A percentile compares a stretch with the other conserved stretches of the same genome.
Evolutionary conservation across 495 filamentous ascomycete genomes (phyloP).

Genomic region (Acidiella bohemica): DNA sequence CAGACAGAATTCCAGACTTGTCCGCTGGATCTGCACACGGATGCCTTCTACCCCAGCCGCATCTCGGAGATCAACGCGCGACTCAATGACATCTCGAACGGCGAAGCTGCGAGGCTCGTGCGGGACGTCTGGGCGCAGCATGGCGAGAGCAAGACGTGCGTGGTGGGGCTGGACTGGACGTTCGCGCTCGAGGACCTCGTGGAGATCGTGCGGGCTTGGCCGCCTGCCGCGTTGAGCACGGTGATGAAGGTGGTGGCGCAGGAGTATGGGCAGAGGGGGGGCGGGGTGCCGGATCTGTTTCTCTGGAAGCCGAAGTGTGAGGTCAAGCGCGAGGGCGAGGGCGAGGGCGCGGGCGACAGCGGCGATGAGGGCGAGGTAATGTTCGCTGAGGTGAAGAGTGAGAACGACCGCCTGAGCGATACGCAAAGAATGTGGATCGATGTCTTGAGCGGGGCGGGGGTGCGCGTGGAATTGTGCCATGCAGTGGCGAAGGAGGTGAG

Average conservation of each 20-base stretch:
- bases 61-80: constrained; percentile 82
- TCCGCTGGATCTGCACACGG: constrained; percentile 83
- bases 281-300: constrained; percentile 86
- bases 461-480: constrained; percentile 79
- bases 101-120: constrained; percentile 49
- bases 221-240: constrained; percentile 61
- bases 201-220: constrained; percentile 70
- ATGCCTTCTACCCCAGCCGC: constrained; percentile 78
- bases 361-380: constrained; percentile 59
- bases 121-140: constrained; percentile 51
- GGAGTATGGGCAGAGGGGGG: constrained; percentile 75
- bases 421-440: constrained; percentile 95
- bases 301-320: constrained; percentile 49
- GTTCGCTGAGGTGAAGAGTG: constrained; percentile 87
- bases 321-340: not conserved
- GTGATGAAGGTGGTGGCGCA: constrained; percentile 89
- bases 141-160: constrained; percentile 56
- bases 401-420: constrained; percentile 92
- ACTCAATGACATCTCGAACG: constrained; percentile 56
- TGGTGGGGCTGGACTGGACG: constrained; percentile 83
- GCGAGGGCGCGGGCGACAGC: constrained; percentile 27
- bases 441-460: constrained; percentile 68
- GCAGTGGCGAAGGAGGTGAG: constrained; percentile 64
- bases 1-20: constrained; percentile 90
- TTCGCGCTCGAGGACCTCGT: constrained; percentile 68